Percentiles rank a stretch among this genome's conserved stretches.
phyloP scores from a whole-genome alignment of 2,329 filamentous ascomycete genomes.

The Trichoderma atroviride region DNA sequence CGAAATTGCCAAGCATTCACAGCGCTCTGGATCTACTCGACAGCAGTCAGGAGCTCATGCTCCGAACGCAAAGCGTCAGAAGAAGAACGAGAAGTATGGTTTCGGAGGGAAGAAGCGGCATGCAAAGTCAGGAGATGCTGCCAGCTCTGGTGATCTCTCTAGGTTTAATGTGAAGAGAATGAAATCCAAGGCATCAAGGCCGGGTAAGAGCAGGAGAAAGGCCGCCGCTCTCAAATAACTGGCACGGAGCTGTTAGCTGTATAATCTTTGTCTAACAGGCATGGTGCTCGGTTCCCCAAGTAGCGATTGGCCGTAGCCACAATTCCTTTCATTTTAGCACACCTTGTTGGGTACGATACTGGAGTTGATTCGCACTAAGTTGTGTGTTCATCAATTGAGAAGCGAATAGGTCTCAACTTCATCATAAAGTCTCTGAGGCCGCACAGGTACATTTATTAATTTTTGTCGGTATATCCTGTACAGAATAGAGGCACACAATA shows the following conservation, averaged over 20 bases:
- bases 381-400: neutral
- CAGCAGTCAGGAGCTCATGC: constrained; percentile 34
- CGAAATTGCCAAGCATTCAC: constrained; percentile 52
- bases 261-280: neutral
- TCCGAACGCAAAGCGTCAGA: constrained; percentile 74
- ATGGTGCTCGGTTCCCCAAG: neutral
- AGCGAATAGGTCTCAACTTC: neutral
- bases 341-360: neutral
- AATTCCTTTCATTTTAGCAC: neutral
- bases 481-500: neutral
- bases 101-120: constrained; percentile 96
- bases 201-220: constrained; percentile 57
- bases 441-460: neutral
- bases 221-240: constrained; percentile 39
- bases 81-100: constrained; percentile 93
- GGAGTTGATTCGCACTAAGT: neutral
- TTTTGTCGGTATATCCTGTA: neutral
- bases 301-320: neutral
- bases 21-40: constrained; percentile 45
- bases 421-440: neutral
- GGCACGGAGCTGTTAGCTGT: neutral
- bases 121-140: constrained; percentile 85
- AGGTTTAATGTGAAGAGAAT: constrained; percentile 81
- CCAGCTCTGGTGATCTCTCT: constrained; percentile 77
- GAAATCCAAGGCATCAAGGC: constrained; percentile 62